Evolutionary conservation across 2,329 filamentous ascomycete genomes (phyloP), one percentile per base, ranked within the genome.

Genomic region (Penicillium vulpinum): DNA sequence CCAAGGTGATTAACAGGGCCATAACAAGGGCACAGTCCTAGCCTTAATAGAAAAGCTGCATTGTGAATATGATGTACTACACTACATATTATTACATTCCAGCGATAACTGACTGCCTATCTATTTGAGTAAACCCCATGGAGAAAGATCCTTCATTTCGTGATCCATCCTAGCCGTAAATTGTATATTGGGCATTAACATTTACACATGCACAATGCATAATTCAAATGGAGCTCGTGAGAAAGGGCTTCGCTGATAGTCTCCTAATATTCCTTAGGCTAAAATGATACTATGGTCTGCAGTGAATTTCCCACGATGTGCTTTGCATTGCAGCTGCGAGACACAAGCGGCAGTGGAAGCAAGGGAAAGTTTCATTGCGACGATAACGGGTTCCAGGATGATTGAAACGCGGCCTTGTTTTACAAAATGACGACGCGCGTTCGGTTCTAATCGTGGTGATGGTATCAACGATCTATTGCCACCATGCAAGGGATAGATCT

Each of bases 1-100:
- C 49, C 35, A 54, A 60, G 33, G 43, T 36, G 29, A 60, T 60
- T 45, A 55, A 56, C 46, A 49, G 57, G 15, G 54, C 50, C 2
- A 51, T 51, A n/a, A 22, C 44, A 18, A 28, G 33, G 26, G 46
- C 46, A 16, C 46, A 49, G 18, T 18, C 35, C 4, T 38, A 38
- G n/a, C 9, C 35, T 13, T 38, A n/a, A 18, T 38, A 9, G 18
- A 38, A 21, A 38, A n/a, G 35, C 35, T 38, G n/a, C 9, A 13
- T 38, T 21, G 2, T 38, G n/a, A 38, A 11, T 10, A 38, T 38
- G 35, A 18, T 38, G 11, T 21, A 38, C 21, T 38, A 38, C 35
- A 38, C n/a, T 38, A 18, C n/a, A 36, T 2, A 38, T 10, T 13
- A 10, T 18, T 18, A 2, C n/a, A 38, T 38, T 38, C 35, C 35